A percentile compares a stretch with the other conserved stretches of the same genome.
Conservation (phyloP, 2,329 filamentous ascomycete genomes). For the Epichloe elymi region DNA sequence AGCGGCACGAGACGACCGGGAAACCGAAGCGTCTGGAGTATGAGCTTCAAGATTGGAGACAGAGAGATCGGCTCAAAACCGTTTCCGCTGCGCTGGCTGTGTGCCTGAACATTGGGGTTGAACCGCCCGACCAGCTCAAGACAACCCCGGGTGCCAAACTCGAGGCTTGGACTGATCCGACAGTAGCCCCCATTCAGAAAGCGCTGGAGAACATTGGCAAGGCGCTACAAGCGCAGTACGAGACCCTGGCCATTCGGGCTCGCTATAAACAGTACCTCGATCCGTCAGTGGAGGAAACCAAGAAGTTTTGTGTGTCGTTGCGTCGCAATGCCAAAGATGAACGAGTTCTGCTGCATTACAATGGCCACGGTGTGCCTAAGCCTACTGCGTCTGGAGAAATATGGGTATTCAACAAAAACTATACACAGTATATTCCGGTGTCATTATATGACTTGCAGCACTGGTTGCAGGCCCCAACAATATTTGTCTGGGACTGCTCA, state of each 20-base stretch:
- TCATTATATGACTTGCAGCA: constrained; percentile 89
- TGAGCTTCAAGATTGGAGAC: constrained; percentile 84
- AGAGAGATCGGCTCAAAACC: constrained; percentile 92
- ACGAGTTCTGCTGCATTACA: constrained; percentile 94
- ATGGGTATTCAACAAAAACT: constrained; percentile 98
- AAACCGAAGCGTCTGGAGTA: constrained; percentile 59
- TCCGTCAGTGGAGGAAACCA: constrained; percentile 92
- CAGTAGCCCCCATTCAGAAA: constrained; percentile 65
- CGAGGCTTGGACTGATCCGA: constrained; percentile 94
- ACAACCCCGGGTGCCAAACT: constrained; percentile 86
- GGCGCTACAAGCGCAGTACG: constrained; percentile 89
- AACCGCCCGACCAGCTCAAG: constrained; percentile 93
- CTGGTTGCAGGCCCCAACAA: constrained; percentile 88
- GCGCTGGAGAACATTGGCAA: constrained; percentile 92
- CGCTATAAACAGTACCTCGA: constrained; percentile 95
- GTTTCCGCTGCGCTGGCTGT: constrained; percentile 89
- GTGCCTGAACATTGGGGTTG: constrained; percentile 93
- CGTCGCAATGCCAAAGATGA: constrained; percentile 91
- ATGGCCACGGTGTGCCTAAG: constrained; percentile 92
- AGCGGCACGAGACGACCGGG: constrained; percentile 88
- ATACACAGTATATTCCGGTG: constrained; percentile 96
- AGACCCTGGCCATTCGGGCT: constrained; percentile 87
- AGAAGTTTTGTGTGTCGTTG: constrained; percentile 86
- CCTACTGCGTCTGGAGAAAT: constrained; percentile 93
- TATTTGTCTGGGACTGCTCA: constrained; percentile 97